Conservation (phyloP, 176 grass and related monocot genomes). For the Aegilops bicornis region DNA sequence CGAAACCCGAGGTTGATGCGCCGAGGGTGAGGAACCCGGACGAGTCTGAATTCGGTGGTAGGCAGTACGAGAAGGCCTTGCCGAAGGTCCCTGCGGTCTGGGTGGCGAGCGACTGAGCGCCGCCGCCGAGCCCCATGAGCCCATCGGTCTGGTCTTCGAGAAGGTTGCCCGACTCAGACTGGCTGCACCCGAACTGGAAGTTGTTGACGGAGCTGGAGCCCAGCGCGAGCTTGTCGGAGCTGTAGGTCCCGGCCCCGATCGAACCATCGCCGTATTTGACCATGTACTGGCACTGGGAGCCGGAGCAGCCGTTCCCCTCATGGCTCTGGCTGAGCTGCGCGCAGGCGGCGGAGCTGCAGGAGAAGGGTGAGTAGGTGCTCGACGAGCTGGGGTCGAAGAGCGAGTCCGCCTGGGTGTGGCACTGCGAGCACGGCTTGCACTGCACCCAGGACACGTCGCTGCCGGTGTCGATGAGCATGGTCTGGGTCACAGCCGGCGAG, state of each 20-base stretch:
- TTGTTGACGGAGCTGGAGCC: neutral
- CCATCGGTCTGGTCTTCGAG: too few species aligned
- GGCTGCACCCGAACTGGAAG: constrained; percentile 65
- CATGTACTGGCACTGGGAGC: constrained; percentile 40
- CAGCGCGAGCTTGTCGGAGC: constrained; percentile 49
- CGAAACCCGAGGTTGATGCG: neutral
- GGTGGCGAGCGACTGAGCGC: too few species aligned
- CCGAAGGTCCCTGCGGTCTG: constrained; percentile 28
- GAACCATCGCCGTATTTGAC: constrained; percentile 49
- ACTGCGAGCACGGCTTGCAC: constrained; percentile 51
- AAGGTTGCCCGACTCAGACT: too few species aligned
- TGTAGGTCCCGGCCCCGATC: constrained; percentile 38
- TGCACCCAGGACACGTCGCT: constrained; percentile 78
- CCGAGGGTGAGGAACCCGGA: constrained; percentile 63
- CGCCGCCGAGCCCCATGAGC: too few species aligned
- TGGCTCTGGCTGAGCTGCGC: constrained; percentile 11
- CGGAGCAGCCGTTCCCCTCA: neutral
- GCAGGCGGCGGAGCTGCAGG: constrained; percentile 40
- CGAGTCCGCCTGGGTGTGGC: constrained; percentile 42
- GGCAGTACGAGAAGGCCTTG: constrained; percentile 61
- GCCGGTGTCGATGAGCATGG: constrained; percentile 59
- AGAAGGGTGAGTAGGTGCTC: constrained; percentile 50
- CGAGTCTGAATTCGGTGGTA: constrained; percentile 25
- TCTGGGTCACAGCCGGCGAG: constrained; percentile 33
- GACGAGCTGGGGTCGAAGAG: constrained; percentile 47